Conservation (phyloP, 2,329 filamentous ascomycete genomes). For the Conoideocrella luteorostrata region DNA sequence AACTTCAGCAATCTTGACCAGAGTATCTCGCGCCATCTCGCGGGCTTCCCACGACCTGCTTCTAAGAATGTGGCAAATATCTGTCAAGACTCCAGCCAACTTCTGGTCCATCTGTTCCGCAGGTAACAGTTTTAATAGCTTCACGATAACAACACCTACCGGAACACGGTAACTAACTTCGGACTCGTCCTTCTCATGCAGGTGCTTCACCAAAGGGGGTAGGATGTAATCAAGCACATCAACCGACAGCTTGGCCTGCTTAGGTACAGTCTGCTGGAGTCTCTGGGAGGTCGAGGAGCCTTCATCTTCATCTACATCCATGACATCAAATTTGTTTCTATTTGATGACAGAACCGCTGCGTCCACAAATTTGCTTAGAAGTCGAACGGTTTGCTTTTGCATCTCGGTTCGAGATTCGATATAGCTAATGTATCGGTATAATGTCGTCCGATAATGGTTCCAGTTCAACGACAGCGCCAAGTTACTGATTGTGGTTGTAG, state of each 20-base stretch:
- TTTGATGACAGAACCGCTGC: constrained; percentile 56
- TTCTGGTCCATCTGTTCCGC: constrained; percentile 64
- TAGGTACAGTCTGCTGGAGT: constrained; percentile 61
- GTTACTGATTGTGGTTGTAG: constrained; percentile 71
- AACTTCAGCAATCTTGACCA: constrained; percentile 74
- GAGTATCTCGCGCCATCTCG: constrained; percentile 83
- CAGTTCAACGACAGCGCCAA: constrained; percentile 76
- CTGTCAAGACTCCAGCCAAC: constrained; percentile 77
- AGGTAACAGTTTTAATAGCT: constrained; percentile 76
- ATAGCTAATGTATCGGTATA: constrained; percentile 79
- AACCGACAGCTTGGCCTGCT: constrained; percentile 57
- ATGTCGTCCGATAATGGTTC: constrained; percentile 79
- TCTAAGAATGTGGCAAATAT: constrained; percentile 86
- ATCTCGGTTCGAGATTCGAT: constrained; percentile 73
- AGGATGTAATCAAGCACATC: constrained; percentile 72
- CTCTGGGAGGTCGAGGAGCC: constrained; percentile 23
- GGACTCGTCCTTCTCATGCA: constrained; percentile 91
- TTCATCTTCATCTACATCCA: constrained; percentile 34
- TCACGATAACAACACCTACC: constrained; percentile 81
- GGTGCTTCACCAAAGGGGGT: constrained; percentile 72
- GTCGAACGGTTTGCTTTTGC: constrained; percentile 77
- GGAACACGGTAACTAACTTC: constrained; percentile 90
- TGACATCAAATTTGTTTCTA: constrained; percentile 29
- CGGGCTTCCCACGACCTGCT: constrained; percentile 84
- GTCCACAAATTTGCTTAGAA: constrained; percentile 77